Conservation (phyloP, 2,329 filamentous ascomycete genomes). For the Rutstroemia sp. region DNA sequence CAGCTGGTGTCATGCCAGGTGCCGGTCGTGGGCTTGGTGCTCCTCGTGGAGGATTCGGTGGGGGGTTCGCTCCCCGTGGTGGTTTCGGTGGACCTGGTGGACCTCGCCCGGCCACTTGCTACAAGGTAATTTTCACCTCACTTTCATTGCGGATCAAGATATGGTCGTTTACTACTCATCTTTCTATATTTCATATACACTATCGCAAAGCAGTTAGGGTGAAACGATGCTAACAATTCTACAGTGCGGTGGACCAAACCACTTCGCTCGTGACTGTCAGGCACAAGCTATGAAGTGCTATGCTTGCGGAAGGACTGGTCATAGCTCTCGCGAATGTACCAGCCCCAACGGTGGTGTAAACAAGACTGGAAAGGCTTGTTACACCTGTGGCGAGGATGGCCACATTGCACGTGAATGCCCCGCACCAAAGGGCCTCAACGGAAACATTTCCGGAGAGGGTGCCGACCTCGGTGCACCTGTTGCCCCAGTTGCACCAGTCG, state of each 20-base stretch:
- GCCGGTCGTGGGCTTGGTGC: conserved; percentile 61
- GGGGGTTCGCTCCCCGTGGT: conserved; percentile 59
- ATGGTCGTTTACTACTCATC: too few species aligned
- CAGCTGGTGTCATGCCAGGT: conserved; percentile 42
- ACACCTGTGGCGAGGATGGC: conserved; percentile 90
- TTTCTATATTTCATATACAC: too few species aligned
- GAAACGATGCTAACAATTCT: neutral
- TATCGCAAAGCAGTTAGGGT: neutral
- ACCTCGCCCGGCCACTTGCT: conserved; percentile 62
- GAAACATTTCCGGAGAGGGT: conserved; percentile 35
- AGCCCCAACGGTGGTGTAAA: conserved; percentile 81
- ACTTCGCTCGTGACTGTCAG: conserved; percentile 86
- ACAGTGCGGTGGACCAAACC: conserved; percentile 74
- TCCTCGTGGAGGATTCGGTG: conserved; percentile 62
- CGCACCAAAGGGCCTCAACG: conserved; percentile 49
- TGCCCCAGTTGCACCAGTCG: conserved; percentile 35
- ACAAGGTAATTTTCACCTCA: conserved; percentile 39
- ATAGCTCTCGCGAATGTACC: conserved; percentile 35
- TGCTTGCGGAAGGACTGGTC: conserved; percentile 62
- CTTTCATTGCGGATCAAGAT: too few species aligned
- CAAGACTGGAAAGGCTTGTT: conserved; percentile 97
- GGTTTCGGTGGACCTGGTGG: conserved; percentile 56
- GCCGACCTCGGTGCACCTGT: conserved; percentile 30
- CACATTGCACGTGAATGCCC: conserved; percentile 83
- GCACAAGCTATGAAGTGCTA: conserved; percentile 71